Conservation (phyloP, 306 rosid species). For the Cucurbita maxima region DNA sequence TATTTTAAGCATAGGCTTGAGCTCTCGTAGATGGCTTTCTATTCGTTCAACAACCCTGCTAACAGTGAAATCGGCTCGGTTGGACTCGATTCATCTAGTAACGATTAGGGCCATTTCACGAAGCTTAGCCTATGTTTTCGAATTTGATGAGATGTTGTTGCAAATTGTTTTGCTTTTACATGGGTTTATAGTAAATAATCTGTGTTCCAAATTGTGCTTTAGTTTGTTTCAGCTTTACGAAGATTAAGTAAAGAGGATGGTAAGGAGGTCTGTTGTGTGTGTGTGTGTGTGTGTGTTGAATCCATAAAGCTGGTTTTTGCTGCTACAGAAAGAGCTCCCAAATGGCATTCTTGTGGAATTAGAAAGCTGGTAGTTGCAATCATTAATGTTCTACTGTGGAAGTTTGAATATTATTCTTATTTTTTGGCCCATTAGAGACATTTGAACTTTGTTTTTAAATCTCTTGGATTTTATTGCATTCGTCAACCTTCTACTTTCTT, state of each 20-base stretch:
- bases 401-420: too few species aligned
- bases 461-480: not conserved
- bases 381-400: not conserved
- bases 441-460: not conserved
- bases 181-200: not conserved
- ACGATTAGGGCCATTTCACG: not conserved
- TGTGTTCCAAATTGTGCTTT: not conserved
- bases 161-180: not conserved
- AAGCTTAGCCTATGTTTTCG: too few species aligned
- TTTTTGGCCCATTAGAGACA: not conserved
- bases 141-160: not conserved
- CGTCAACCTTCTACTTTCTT: not conserved
- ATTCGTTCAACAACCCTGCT: not conserved
- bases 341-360: not conserved
- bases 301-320: not conserved
- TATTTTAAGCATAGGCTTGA: not conserved
- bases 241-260: not conserved
- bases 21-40: not conserved
- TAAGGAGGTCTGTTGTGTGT: not conserved
- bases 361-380: not conserved
- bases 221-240: not conserved
- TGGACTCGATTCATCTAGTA: too few species aligned
- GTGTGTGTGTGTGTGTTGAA: not conserved
- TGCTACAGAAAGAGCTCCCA: not conserved
- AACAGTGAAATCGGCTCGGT: too few species aligned